phyloP scores from a whole-genome alignment of 768 basidiomycete species.

The Mycena albidolilacea region DNA sequence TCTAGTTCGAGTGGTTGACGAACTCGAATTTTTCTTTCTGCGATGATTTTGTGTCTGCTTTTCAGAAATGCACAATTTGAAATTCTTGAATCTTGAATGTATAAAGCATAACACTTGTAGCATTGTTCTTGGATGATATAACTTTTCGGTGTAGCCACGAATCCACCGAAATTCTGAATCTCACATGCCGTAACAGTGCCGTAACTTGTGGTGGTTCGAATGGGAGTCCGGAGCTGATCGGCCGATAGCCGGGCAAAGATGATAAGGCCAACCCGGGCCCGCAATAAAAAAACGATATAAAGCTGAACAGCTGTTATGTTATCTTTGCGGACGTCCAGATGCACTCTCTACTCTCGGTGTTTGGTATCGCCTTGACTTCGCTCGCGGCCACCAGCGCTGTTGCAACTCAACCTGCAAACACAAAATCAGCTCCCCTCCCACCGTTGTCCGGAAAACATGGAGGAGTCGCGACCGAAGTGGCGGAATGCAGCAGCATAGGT shows the following conservation, averaged over 20 bases:
- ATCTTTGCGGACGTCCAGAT: not conserved
- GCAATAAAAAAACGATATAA: too few relatives aligned
- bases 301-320: too few relatives aligned
- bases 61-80: not conserved
- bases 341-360: not conserved
- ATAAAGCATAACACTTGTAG: not conserved
- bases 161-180: too few relatives aligned
- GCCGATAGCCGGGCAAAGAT: too few relatives aligned
- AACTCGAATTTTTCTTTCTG: conserved; percentile 12
- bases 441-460: conserved; percentile 33
- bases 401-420: not conserved
- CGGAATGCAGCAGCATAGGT: conserved; percentile 58
- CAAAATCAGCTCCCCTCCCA: not conserved
- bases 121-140: not conserved
- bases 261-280: too few relatives aligned
- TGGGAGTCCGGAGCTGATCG: too few relatives aligned
- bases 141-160: too few relatives aligned
- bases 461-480: conserved; percentile 36
- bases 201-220: too few relatives aligned
- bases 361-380: not conserved
- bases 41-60: conserved; percentile 3
- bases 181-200: too few relatives aligned
- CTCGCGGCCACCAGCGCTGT: not conserved
- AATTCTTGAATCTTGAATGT: not conserved
- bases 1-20: conserved; percentile 32